These are phyloP conservation scores for Globisporangium paddicum DNA, from an alignment of 352 stramenopile species.

Conservation along the genomic window DNA sequence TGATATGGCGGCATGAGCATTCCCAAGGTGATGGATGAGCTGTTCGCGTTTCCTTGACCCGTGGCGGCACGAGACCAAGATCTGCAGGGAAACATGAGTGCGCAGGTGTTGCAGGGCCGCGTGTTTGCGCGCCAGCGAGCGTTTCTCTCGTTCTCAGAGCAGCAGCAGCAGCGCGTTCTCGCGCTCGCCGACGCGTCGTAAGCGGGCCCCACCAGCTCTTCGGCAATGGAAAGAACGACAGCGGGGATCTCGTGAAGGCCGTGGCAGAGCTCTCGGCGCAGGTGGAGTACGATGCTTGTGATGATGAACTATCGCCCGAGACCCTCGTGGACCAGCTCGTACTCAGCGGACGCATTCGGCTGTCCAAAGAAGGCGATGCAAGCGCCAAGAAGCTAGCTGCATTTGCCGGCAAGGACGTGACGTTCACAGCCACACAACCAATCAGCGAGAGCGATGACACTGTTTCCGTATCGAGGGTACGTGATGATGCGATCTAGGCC, in stretches of 20 bases:
- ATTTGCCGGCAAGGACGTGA: not conserved
- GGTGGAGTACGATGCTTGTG: not conserved
- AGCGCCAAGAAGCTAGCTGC: not conserved
- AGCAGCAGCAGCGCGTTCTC: constrained; percentile 2
- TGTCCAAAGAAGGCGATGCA: not conserved
- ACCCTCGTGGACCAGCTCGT: not conserved
- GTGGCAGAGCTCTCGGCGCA: not conserved
- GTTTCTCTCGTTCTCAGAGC: not conserved
- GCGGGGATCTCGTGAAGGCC: not conserved
- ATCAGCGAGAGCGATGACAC: not conserved
- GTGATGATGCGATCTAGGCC: not conserved
- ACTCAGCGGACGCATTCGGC: not conserved
- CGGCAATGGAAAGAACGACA: not conserved
- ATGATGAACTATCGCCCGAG: not conserved
- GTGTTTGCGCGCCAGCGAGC: constrained; percentile 2
- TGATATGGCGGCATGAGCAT: no score
- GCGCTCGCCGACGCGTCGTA: not conserved
- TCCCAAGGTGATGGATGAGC: not conserved
- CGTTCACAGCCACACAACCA: not conserved
- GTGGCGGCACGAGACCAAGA: not conserved
- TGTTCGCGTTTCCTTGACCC: not conserved
- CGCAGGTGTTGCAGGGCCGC: not conserved
- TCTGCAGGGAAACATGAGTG: not conserved
- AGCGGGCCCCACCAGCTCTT: not conserved
- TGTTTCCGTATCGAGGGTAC: not conserved